phyloP scores from a whole-genome alignment of 2,329 filamentous ascomycete genomes.

The Colletotrichum truncatum region DNA sequence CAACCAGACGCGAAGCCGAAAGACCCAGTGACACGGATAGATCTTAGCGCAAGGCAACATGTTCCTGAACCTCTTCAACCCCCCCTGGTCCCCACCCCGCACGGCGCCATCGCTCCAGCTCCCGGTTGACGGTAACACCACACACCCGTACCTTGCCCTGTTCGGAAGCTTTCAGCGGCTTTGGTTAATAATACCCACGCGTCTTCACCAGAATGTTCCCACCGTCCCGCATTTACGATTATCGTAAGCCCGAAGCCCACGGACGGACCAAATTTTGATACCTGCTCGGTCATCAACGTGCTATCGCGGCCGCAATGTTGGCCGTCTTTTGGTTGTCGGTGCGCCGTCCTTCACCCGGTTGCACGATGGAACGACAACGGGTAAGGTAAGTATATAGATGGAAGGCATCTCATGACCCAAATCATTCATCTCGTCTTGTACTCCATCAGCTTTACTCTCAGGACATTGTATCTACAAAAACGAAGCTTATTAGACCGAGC shows the following conservation, averaged over 20 bases:
- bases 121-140: conserved; percentile 15
- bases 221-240: neutral
- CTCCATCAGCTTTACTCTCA: neutral
- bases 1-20: neutral
- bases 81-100: too few relatives aligned
- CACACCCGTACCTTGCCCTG: too few relatives aligned
- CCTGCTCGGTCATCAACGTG: conserved; percentile 25
- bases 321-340: neutral
- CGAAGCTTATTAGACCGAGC: too few relatives aligned
- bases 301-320: neutral
- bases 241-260: conserved; percentile 8
- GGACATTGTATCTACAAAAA: neutral
- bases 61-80: neutral
- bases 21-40: conserved; percentile 7
- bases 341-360: neutral
- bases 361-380: neutral
- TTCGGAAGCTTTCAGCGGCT: neutral
- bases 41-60: conserved; percentile 13
- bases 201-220: neutral
- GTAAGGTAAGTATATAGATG: conserved; percentile 10
- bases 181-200: conserved; percentile 20
- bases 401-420: neutral
- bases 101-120: neutral
- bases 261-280: neutral
- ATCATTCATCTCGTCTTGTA: neutral